Base-by-base conservation (phyloP, 2,329 filamentous ascomycete genomes). In the Rachicladosporium sp. region DNA sequence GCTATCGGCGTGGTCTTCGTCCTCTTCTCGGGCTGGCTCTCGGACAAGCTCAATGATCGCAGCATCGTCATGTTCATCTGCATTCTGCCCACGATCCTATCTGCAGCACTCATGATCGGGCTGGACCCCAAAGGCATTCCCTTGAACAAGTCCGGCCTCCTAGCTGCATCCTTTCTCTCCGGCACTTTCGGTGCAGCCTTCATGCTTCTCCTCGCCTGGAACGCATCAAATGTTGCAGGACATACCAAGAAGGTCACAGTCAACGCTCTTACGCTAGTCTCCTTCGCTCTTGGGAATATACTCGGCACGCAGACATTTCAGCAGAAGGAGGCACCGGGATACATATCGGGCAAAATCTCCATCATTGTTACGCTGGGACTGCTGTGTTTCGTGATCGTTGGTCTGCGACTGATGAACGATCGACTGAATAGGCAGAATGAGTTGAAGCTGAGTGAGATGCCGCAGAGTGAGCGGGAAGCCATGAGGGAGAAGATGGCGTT, bases 121-220 rank as follows among this genome's bases (percentile, higher is more conserved):
- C 64, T 61, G 47, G 53, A 55, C 12, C 41, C 60, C 29, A 50
- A 54, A 1, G 61, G 61, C 3, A 27, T 27, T 27, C 23, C 23
- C 23, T 27, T 27, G n/a, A 74, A 74, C 48, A 73, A 70, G 43
- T 65, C 62, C 2, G 79, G 77, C 8, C 66, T 74, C 0, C 62
- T 81, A 8, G 39, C 39, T 8, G 78, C 78, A 0, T 82, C 79
- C 54, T 83, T 82, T 57, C 60, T 83, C 37, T 79, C 74, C 0
- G 69, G 74, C 50, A 70, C 74, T 1, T 67, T 65, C 8, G 69
- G 77, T 0, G 76, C 74, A 1, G 66, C 74, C 0, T 82, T 82
- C 45, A 77, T 81, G 1, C 74, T 74, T 3, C 58, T 82, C 10
- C 58, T 82, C 4, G 74, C 73, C 19, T 63, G 82, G 29, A 74